Evolutionary conservation across 345 rosid species (phyloP).

Genomic region (Lepidium didymum): DNA sequence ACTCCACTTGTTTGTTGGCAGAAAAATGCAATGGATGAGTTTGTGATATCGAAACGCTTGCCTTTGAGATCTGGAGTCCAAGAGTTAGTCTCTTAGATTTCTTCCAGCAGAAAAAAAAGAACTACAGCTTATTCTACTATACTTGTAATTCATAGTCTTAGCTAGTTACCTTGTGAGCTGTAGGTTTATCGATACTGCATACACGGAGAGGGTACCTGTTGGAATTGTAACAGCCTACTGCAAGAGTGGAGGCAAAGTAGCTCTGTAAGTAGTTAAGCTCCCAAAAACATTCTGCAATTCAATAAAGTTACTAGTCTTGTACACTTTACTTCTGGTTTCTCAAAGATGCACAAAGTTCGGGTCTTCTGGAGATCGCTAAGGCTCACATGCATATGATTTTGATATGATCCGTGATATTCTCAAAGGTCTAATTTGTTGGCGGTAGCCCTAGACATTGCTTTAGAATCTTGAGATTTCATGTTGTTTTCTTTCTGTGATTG

Average conservation of each 20-base stretch:
- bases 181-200: conserved; percentile 77
- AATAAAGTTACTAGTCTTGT: not conserved
- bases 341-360: not conserved
- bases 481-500: not conserved
- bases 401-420: not conserved
- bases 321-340: not conserved
- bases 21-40: conserved; percentile 76
- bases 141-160: not conserved
- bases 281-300: not conserved
- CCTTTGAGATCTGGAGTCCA: conserved; percentile 79
- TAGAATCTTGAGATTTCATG: not conserved
- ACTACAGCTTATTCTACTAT: not conserved
- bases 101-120: not conserved
- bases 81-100: conserved; percentile 50
- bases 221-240: conserved; percentile 54
- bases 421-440: not conserved
- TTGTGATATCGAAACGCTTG: conserved; percentile 50
- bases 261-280: conserved; percentile 41
- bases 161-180: conserved; percentile 14
- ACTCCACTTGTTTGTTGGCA: conserved; percentile 33
- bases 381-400: not conserved
- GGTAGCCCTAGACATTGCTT: not conserved
- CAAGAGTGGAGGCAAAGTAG: conserved; percentile 68
- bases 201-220: conserved; percentile 53
- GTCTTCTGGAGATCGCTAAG: not conserved